A percentile compares a stretch with the other conserved stretches of the same genome.
These are phyloP conservation scores for Selaginella moellendorffii DNA, from an alignment of 75 land plant genomes.

Conservation along the genomic window DNA sequence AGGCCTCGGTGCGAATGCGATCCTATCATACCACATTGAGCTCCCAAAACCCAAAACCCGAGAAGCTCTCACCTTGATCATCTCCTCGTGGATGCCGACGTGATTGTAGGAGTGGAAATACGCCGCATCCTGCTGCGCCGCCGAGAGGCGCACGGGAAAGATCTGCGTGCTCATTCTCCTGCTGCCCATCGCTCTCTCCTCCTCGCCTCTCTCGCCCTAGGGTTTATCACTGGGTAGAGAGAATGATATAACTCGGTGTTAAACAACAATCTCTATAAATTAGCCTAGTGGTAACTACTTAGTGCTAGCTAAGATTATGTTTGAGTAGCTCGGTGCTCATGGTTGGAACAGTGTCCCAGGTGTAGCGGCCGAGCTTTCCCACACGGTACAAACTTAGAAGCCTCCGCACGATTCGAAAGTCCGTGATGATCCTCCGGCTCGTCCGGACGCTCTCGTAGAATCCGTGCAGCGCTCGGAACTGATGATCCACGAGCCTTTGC, in stretches of 20 bases:
- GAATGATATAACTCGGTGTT: no score
- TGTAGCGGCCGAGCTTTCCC: background rate
- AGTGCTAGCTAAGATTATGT: no score
- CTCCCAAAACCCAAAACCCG: background rate
- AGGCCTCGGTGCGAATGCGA: constrained; percentile 78
- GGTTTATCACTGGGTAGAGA: no score
- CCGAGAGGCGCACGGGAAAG: background rate
- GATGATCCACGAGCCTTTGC: background rate
- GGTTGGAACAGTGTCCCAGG: background rate
- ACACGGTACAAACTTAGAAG: background rate
- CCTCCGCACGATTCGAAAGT: background rate
- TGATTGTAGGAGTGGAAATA: constrained; percentile 84
- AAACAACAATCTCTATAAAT: no score
- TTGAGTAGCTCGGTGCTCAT: background rate
- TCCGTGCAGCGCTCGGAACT: background rate
- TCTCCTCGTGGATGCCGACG: constrained; percentile 94
- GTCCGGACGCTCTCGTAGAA: background rate
- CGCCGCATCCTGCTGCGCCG: constrained; percentile 53
- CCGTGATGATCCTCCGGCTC: background rate
- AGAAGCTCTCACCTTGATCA: constrained; percentile 61
- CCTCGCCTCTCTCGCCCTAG: no score
- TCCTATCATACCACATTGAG: constrained; percentile 36
- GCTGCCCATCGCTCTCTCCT: background rate
- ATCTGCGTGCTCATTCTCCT: background rate
- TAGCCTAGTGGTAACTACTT: no score